Evolutionary conservation across 768 basidiomycete species (phyloP), one percentile per base, ranked within the genome.

Genomic region (Fibroporia radiculosa): DNA sequence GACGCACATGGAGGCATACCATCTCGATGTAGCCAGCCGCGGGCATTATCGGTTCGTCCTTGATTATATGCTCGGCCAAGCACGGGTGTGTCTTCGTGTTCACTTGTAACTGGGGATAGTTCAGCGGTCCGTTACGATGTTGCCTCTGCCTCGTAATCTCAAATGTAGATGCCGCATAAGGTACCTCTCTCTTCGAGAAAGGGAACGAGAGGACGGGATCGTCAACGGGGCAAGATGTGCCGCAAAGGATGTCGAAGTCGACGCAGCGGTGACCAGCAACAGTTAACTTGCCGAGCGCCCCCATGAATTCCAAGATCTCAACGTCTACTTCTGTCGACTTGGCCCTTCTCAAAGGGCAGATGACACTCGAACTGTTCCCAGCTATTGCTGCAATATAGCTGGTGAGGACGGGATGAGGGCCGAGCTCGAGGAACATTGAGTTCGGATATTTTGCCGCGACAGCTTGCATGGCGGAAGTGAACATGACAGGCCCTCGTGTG

Each of bases 21-120:
- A 70, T 68, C 43, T 63, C 60, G 1, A 68, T 51, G 39, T 56
- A 74, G 14, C 70, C 73, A 11, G 71, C 63, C 11, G 70, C 71
- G 7, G 73, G 70, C 65, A 72, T 66, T 20, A 74, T 71, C 0
- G 69, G 61, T 18, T 72, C 69, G 1, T 66, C 67, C 22, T 64
- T 62, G 31, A 74, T 69, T n/a, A 72, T 50, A 50, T 75, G 73
- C 25, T 73, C 63, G 0, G 69, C 65, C 6, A 75, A 52, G 22
- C 60, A 59, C 0, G 73, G 67, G 42, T 68, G 66, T 1, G 66
- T 68, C 11, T 56, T 42, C 8, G 47, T 42, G 48, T 64, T 73
- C 23, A 74, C 48, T 11, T 61, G 60, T 35, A 71, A 61, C 31
- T 61, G 57, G 0, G 54, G 14, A 27, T 64, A 53, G 34, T 70